A percentile compares a stretch with the other conserved stretches of the same genome.
Evolutionary conservation across 164 flowering plant genomes (phyloP).

Genomic region (Saururus chinensis): DNA sequence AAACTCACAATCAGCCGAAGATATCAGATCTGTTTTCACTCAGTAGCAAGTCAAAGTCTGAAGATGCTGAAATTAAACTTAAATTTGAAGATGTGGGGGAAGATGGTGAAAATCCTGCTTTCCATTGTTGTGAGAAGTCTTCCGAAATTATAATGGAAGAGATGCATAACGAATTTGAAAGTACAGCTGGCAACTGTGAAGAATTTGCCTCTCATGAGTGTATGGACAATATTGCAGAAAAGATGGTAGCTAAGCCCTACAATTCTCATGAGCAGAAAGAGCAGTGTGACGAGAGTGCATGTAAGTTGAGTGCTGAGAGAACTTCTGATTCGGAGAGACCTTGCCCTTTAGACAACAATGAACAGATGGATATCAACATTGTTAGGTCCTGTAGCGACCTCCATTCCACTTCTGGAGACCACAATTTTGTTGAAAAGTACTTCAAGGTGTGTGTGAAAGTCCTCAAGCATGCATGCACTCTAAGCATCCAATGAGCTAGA

Average conservation of each 20-base stretch:
- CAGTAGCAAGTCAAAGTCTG: slow-evolving; percentile 19
- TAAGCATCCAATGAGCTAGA: background rate
- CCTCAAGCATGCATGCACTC: background rate
- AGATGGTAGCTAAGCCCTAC: background rate
- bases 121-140: slow-evolving; percentile 6
- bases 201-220: slow-evolving; percentile 1
- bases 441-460: slow-evolving; percentile 60
- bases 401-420: slow-evolving; percentile 68
- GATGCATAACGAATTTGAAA: background rate
- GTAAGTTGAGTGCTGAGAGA: slow-evolving; percentile 15
- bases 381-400: slow-evolving; percentile 16
- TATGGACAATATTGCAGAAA: slow-evolving; percentile 14
- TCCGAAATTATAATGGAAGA: slow-evolving; percentile 12
- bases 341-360: slow-evolving; percentile 12
- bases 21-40: slow-evolving; percentile 61
- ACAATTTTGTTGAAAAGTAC: slow-evolving; percentile 91
- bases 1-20: slow-evolving; percentile 51
- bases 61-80: slow-evolving; percentile 16
- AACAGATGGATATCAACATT: background rate
- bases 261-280: slow-evolving; percentile 14
- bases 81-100: slow-evolving; percentile 8
- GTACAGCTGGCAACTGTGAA: background rate
- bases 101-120: slow-evolving; percentile 13
- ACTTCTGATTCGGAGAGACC: slow-evolving; percentile 27
- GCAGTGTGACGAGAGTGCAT: slow-evolving; percentile 8